phyloP scores from a whole-genome alignment of 176 grass and related monocot species.

The Musa troglodytarum region DNA sequence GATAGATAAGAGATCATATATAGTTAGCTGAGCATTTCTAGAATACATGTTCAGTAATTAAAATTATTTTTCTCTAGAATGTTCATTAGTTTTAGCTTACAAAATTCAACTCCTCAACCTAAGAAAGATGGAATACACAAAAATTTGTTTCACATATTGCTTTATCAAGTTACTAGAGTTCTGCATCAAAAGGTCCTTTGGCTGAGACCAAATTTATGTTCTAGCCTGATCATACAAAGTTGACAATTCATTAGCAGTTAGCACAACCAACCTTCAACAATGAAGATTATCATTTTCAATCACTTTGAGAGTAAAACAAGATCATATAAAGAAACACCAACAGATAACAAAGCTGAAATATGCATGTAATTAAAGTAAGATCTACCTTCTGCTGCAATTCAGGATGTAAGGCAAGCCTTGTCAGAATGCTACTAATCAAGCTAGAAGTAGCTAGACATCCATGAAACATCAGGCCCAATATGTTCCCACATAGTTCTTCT shows the following conservation, averaged over 20 bases:
- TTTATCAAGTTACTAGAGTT: background rate
- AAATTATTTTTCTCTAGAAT: background rate
- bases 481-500: conserved; percentile 71
- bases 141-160: background rate
- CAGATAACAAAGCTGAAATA: conserved; percentile 6
- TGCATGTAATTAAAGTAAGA: conserved; percentile 15
- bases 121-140: background rate
- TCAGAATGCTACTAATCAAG: conserved; percentile 65
- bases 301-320: background rate
- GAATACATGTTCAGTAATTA: background rate
- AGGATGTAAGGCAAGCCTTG: conserved; percentile 39
- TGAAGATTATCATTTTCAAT: background rate
- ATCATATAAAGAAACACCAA: background rate
- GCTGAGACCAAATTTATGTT: background rate
- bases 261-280: background rate
- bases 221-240: background rate
- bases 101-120: background rate
- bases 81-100: background rate
- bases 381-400: conserved; percentile 73
- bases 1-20: conserved; percentile 7
- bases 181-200: background rate
- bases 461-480: conserved; percentile 87
- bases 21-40: background rate
- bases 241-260: background rate
- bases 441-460: conserved; percentile 64